Conservation (phyloP, 306 rosid species). For the Casuarina cunninghamiana region DNA sequence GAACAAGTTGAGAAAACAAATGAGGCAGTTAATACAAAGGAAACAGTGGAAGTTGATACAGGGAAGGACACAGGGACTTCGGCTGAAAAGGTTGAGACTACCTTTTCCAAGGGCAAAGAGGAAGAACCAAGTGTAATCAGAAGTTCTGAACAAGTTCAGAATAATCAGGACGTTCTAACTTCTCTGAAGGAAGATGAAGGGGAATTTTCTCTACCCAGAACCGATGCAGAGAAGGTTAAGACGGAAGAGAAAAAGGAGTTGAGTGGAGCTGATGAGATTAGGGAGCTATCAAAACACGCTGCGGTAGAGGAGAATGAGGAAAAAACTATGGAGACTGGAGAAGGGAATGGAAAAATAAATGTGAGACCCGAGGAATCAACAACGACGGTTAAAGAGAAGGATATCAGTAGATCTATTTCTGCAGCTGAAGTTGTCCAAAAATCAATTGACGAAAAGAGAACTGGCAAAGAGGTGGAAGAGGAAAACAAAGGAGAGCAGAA, state of each 20-base stretch:
- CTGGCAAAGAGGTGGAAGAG: conserved; percentile 23
- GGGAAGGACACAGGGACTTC: conserved; percentile 27
- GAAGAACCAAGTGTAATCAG: conserved; percentile 17
- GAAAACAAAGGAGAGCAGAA: conserved; percentile 22
- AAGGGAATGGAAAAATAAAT: conserved; percentile 18
- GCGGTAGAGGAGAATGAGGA: conserved; percentile 25
- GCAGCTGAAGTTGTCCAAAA: conserved; percentile 17
- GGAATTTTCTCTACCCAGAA: conserved; percentile 18
- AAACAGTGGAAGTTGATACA: conserved; percentile 20
- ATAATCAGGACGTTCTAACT: conserved; percentile 29
- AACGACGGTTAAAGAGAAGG: conserved; percentile 9
- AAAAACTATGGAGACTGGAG: background rate
- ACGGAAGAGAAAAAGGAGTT: conserved; percentile 41
- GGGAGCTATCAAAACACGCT: conserved; percentile 35
- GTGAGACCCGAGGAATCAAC: conserved; percentile 16
- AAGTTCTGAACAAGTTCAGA: conserved; percentile 18
- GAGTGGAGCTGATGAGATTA: conserved; percentile 26
- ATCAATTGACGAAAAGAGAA: conserved; percentile 6
- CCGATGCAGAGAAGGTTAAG: conserved; percentile 31
- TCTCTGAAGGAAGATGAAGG: conserved; percentile 25
- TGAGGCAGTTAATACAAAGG: conserved; percentile 33
- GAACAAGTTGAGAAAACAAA: conserved; percentile 34
- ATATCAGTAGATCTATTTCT: conserved; percentile 9
- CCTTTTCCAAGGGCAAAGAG: conserved; percentile 21
- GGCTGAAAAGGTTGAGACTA: conserved; percentile 24